These are phyloP conservation scores for Prillingera fragicola DNA, from an alignment of 1,284 basidiomycete genomes.

Conservation along the genomic window DNA sequence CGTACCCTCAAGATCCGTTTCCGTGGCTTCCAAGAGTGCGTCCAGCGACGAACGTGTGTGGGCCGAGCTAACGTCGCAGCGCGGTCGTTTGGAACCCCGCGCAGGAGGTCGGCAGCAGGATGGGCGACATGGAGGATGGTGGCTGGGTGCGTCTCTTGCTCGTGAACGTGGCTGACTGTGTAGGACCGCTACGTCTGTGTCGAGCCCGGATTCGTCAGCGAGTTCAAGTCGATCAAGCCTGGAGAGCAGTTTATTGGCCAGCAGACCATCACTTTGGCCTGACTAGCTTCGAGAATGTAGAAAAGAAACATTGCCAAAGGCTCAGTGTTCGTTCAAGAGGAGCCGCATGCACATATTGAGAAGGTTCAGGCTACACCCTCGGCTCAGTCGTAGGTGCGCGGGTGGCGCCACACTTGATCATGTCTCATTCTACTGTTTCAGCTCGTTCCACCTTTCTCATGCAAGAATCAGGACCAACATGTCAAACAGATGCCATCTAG, in stretches of 20 bases:
- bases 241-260: constrained; percentile 68
- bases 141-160: constrained; percentile 62
- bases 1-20: constrained; percentile 55
- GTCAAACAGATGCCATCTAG: background rate
- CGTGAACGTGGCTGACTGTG: constrained; percentile 2
- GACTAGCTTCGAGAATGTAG: constrained; percentile 12
- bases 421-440: background rate
- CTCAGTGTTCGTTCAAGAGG: background rate
- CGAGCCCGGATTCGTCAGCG: constrained; percentile 70
- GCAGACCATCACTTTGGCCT: constrained; percentile 55
- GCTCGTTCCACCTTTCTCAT: background rate
- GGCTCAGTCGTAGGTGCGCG: too few relatives aligned
- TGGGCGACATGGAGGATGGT: constrained; percentile 75
- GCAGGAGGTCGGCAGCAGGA: constrained; percentile 60
- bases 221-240: constrained; percentile 52
- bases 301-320: background rate
- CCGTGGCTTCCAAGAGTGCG: constrained; percentile 58
- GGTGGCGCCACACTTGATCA: too few relatives aligned
- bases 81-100: constrained; percentile 73
- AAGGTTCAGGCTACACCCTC: too few relatives aligned
- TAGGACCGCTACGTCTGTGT: constrained; percentile 75
- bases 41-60: too few relatives aligned
- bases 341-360: too few relatives aligned
- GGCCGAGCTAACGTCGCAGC: constrained; percentile 15
- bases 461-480: too few relatives aligned